Evolutionary conservation across 2,329 filamentous ascomycete genomes (phyloP), one percentile per base, ranked within the genome.

Genomic region (Fusarium beomiforme): DNA sequence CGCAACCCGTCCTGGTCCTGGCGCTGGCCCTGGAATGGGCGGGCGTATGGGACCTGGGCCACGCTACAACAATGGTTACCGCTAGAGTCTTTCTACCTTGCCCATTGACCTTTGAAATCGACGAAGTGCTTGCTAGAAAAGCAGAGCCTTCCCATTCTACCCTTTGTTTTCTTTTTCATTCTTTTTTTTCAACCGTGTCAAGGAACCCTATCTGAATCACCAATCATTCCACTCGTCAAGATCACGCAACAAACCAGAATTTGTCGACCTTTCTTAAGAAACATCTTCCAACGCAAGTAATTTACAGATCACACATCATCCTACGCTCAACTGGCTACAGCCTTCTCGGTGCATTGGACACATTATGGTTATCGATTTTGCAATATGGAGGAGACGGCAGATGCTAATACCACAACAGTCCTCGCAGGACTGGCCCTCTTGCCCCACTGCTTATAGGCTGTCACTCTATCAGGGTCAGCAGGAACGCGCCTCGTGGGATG

Each of bases 1-100:
- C 74, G 89, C 93, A 56, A 98, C 94, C 75, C 93, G 95, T 59
- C 95, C 95, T 67, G 95, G 95, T 43, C 94, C 95, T 72, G 93
- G 93, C 33, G 88, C 90, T 73, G 92, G 93, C 23, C 87, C 91
- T 66, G 86, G 89, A 65, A 86, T 93, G 75, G 83, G 84, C 26
- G 78, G 82, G 58, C 89, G 88, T 37, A 84, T 90, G 79, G 86
- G 86, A 68, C 87, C 88, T 56, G 86, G 85, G 61, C 82, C 88
- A 75, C 87, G 90, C 60, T 91, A 87, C 78, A 85, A 84, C 73
- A 83, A 84, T 74, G 80, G 84, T 73, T 92, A 89, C 80, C 89
- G 90, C 76, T 91, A 64, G 78, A 62, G 16, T 39, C 24, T 46
- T 57, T 43, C 24, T 51, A 29, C n/a, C 37, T 49, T 19, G 42